phyloP scores from a whole-genome alignment of 352 stramenopile genomes.

The Pythium graminicola region DNA sequence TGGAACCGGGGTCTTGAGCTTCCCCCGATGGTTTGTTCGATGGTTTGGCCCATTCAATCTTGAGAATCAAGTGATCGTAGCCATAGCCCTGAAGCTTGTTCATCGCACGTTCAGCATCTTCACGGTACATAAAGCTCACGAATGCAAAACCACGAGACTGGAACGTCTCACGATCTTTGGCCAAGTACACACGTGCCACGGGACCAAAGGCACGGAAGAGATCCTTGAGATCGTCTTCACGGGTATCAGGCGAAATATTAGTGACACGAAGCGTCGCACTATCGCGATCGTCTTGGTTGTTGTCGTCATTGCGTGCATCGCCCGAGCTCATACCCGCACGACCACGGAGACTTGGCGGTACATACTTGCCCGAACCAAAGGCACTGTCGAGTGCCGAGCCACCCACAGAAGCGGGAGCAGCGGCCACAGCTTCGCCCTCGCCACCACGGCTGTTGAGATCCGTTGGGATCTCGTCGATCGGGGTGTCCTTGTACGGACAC shows the following conservation, averaged over 20 bases:
- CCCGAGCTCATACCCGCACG: conserved; percentile 33
- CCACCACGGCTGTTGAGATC: conserved; percentile 50
- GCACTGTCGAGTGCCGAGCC: conserved; percentile 57
- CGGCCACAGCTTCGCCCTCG: conserved; percentile 26
- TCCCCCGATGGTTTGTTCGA: conserved; percentile 79
- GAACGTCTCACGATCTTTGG: conserved; percentile 98
- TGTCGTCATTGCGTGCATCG: conserved; percentile 25
- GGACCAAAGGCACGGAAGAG: conserved; percentile 96
- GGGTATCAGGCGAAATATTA: conserved; percentile 98
- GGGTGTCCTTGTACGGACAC: conserved; percentile 88
- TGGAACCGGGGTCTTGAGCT: conserved; percentile 60
- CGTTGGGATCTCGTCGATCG: conserved; percentile 65
- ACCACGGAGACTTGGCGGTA: conserved; percentile 75
- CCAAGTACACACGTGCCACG: conserved; percentile 96
- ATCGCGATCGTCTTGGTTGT: conserved; percentile 59
- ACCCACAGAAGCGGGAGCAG: conserved; percentile 26
- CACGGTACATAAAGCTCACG: conserved; percentile 95
- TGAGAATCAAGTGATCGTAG: conserved; percentile 99
- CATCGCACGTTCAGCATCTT: conserved; percentile 95
- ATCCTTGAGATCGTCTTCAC: conserved; percentile 97
- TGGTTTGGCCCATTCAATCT: conserved; percentile 99
- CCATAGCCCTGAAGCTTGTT: conserved; percentile 96
- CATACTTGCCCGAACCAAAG: conserved; percentile 84
- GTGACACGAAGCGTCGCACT: conserved; percentile 96
- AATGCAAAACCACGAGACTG: conserved; percentile 97